Base-by-base conservation (phyloP, 2,329 filamentous ascomycete genomes). In the Metarhizium sp. region DNA sequence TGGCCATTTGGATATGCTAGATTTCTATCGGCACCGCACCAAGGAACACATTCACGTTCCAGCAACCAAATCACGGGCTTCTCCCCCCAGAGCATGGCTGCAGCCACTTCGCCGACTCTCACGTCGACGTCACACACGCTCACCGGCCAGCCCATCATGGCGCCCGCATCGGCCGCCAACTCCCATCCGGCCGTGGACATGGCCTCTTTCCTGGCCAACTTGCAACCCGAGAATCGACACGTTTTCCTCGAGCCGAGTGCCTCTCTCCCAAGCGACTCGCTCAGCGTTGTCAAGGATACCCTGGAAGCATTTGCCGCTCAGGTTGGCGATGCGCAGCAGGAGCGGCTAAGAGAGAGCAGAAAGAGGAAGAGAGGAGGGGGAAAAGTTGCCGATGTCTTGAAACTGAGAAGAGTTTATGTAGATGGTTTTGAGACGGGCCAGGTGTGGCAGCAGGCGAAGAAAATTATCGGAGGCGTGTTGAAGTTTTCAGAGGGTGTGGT, bases 401-500 rank as follows among this genome's bases (percentile, higher is more conserved):
- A 90, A 64, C 75, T 96, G 64, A 86, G 88, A 63, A 91, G 88
- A 70, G 76, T 99, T 16, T 88, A 96, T 67, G 77, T 90, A 6
- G 84, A 95, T 56, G 94, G 92, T 0, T 96, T 97, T 63, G 88
- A 88, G 63, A 86, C 88, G 11, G 83, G 86, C 20, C 92, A 97
- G 71, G 85, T 99, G 47, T 99, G 92, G 88, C 90, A 96, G 70
- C 94, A 99, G 73, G 88, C 90, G 8, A 86, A 85, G 65, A 84
- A 88, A 63, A 90, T 97, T 20, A 85, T 97, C 56, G 79, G 70
- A 13, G 77, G 78, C 50, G 72, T 80, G 11, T 62, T 83, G 49
- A 69, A 73, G 46, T 76, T 80, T 59, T 77, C 78, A 0, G 71
- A 75, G 50, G 68, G 71, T 6, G 65, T 73, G 4, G 65, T 84